Percentiles rank a stretch among this genome's conserved stretches.
phyloP scores from a whole-genome alignment of 2,329 filamentous ascomycete genomes.

The Fusarium napiforme region DNA sequence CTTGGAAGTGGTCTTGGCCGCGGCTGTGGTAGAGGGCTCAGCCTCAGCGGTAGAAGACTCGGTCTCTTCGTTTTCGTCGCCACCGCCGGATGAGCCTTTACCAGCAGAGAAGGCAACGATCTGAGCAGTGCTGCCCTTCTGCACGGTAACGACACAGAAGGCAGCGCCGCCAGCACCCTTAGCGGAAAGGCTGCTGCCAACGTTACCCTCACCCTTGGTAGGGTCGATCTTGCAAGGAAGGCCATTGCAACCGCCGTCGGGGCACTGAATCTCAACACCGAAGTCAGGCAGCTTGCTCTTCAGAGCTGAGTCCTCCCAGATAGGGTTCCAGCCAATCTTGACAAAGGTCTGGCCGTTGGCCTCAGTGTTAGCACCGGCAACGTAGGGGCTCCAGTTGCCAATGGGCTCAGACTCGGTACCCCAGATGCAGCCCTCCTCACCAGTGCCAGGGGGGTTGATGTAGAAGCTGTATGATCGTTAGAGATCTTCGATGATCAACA shows the following conservation, averaged over 20 bases:
- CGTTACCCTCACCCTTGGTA: slow-evolving; percentile 64
- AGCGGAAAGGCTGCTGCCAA: slow-evolving; percentile 65
- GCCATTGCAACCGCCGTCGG: slow-evolving; percentile 73
- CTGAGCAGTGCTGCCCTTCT: slow-evolving; percentile 72
- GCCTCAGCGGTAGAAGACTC: slow-evolving; percentile 25
- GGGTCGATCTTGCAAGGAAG: slow-evolving; percentile 80
- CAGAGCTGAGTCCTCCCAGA: slow-evolving; percentile 69
- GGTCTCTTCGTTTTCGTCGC: slow-evolving; percentile 27
- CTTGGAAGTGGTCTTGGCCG: slow-evolving; percentile 28
- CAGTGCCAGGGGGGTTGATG: slow-evolving; percentile 78
- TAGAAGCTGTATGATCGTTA: slow-evolving; percentile 70
- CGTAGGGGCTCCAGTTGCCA: slow-evolving; percentile 83
- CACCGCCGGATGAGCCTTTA: slow-evolving; percentile 45
- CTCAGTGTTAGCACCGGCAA: slow-evolving; percentile 79
- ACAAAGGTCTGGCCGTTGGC: slow-evolving; percentile 73
- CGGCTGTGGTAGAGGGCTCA: slow-evolving; percentile 39
- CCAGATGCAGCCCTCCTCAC: slow-evolving; percentile 76
- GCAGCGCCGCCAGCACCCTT: slow-evolving; percentile 73
- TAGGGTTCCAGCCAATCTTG: slow-evolving; percentile 83
- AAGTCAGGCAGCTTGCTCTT: slow-evolving; percentile 69
- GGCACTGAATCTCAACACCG: slow-evolving; percentile 77
- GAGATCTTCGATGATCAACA: slow-evolving; percentile 36
- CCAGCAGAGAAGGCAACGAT: slow-evolving; percentile 69
- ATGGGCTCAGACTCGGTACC: slow-evolving; percentile 69
- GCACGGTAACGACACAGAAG: slow-evolving; percentile 82